A percentile compares a stretch with the other conserved stretches of the same genome.
These are phyloP conservation scores for Fibroporia radiculosa DNA, from an alignment of 768 basidiomycete genomes.

Conservation along the genomic window DNA sequence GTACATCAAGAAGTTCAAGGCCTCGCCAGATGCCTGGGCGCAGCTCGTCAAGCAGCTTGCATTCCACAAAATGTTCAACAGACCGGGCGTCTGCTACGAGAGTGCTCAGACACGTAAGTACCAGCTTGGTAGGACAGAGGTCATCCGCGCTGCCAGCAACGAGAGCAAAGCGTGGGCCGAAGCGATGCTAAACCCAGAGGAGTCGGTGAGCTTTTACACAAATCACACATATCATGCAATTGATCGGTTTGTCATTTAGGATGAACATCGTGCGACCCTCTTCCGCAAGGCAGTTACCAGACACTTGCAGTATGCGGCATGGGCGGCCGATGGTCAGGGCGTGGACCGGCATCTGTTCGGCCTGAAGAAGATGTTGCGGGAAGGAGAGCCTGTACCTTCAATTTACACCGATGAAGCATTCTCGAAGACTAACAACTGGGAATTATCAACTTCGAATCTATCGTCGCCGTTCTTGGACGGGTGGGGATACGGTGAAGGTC, in stretches of 20 bases:
- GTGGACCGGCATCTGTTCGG: slow-evolving; percentile 96
- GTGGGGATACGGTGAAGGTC: slow-evolving; percentile 97
- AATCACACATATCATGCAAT: neutral
- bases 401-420: slow-evolving; percentile 73
- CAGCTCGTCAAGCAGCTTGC: slow-evolving; percentile 96
- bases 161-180: slow-evolving; percentile 84
- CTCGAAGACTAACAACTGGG: slow-evolving; percentile 76
- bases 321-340: slow-evolving; percentile 92
- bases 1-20: slow-evolving; percentile 72
- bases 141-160: slow-evolving; percentile 77
- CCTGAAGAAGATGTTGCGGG: slow-evolving; percentile 70
- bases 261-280: slow-evolving; percentile 49
- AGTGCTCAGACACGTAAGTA: slow-evolving; percentile 91
- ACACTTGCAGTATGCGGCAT: slow-evolving; percentile 80
- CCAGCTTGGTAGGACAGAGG: slow-evolving; percentile 88
- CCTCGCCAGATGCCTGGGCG: slow-evolving; percentile 90
- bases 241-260: slow-evolving; percentile 25
- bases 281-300: slow-evolving; percentile 73
- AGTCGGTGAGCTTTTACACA: slow-evolving; percentile 32
- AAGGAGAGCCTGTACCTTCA: slow-evolving; percentile 64
- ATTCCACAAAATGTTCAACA: slow-evolving; percentile 75
- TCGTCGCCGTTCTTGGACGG: slow-evolving; percentile 78
- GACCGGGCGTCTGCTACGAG: slow-evolving; percentile 85
- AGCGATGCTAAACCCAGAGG: slow-evolving; percentile 66
- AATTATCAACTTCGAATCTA: slow-evolving; percentile 86